These are phyloP conservation scores for Wickerhamomyces kurtzmanii DNA, from an alignment of 805 yeast genomes.

Conservation along the genomic window DNA sequence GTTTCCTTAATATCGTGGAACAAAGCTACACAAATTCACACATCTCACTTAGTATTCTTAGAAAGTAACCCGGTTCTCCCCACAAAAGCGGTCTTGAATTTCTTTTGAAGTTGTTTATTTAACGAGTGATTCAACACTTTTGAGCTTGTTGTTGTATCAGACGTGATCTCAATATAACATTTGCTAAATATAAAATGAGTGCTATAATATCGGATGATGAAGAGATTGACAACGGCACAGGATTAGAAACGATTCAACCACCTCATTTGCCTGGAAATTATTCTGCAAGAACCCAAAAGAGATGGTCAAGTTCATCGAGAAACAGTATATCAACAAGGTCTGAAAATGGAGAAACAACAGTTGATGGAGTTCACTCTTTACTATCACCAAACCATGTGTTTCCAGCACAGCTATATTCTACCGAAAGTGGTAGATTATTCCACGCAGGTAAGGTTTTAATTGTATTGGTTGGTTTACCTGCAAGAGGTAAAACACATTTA, in stretches of 20 bases:
- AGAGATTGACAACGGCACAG: constrained; percentile 14
- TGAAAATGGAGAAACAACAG: constrained; percentile 1
- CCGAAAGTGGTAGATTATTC: constrained; percentile 85
- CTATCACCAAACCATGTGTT: constrained; percentile 57
- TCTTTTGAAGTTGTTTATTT: too few relatives aligned
- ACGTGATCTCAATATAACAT: too few relatives aligned
- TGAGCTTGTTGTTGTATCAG: too few relatives aligned
- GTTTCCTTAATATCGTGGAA: too few relatives aligned
- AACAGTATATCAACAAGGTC: constrained; percentile 8
- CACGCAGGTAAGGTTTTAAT: constrained; percentile 94
- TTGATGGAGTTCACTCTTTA: constrained; percentile 61
- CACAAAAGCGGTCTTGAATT: too few relatives aligned
- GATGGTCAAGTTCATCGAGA: constrained; percentile 30
- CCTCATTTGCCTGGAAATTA: constrained; percentile 40
- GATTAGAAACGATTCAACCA: constrained; percentile 26
- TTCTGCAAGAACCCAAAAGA: constrained; percentile 41
- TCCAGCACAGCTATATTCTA: constrained; percentile 89
- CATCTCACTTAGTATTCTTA: too few relatives aligned
- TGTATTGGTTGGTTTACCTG: constrained; percentile 87
- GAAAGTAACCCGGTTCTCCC: too few relatives aligned
- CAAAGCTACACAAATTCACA: too few relatives aligned
- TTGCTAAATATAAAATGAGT: constrained; percentile 18
- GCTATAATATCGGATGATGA: constrained; percentile 21
- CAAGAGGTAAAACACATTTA: constrained; percentile 89
- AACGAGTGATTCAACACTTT: too few relatives aligned